Evolutionary conservation across 805 yeast species (phyloP).

Genomic region (Candida stauntonica): DNA sequence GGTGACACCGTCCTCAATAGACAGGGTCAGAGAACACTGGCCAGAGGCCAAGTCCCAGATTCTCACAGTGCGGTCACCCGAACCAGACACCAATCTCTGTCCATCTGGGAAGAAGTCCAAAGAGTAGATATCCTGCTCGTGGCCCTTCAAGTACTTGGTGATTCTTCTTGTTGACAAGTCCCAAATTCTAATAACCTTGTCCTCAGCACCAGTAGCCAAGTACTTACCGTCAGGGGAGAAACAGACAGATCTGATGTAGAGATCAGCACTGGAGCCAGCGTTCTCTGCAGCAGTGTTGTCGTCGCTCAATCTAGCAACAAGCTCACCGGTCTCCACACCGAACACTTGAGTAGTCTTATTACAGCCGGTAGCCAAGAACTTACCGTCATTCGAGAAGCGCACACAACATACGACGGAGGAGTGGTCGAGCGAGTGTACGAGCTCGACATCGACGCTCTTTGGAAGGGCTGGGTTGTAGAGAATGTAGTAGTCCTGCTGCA

Average conservation of each 20-base stretch:
- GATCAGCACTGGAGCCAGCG: constrained; percentile 56
- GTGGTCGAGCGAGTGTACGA: constrained; percentile 88
- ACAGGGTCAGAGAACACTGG: constrained; percentile 80
- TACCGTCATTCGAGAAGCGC: constrained; percentile 86
- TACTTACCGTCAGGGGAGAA: constrained; percentile 93
- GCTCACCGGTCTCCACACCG: constrained; percentile 86
- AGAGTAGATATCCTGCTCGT: constrained; percentile 96
- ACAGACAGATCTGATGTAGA: constrained; percentile 92
- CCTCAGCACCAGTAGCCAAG: constrained; percentile 93
- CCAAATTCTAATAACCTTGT: constrained; percentile 91
- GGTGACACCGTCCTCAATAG: constrained; percentile 96
- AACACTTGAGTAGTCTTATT: constrained; percentile 93
- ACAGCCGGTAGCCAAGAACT: constrained; percentile 93
- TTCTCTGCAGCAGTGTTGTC: constrained; percentile 49
- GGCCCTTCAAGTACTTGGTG: constrained; percentile 84
- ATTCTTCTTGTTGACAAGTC: constrained; percentile 82
- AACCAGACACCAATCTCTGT: constrained; percentile 86
- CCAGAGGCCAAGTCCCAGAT: constrained; percentile 94
- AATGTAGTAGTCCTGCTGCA: constrained; percentile 79
- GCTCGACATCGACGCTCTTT: constrained; percentile 72
- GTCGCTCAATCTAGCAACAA: constrained; percentile 82
- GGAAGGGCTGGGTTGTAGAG: constrained; percentile 87
- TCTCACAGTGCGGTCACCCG: constrained; percentile 94
- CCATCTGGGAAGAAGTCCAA: constrained; percentile 95
- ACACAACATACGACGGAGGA: constrained; percentile 96